Evolutionary conservation across 2,329 filamentous ascomycete species (phyloP), one percentile per base, ranked within the genome.

Genomic region (Lecanicillium sp.): DNA sequence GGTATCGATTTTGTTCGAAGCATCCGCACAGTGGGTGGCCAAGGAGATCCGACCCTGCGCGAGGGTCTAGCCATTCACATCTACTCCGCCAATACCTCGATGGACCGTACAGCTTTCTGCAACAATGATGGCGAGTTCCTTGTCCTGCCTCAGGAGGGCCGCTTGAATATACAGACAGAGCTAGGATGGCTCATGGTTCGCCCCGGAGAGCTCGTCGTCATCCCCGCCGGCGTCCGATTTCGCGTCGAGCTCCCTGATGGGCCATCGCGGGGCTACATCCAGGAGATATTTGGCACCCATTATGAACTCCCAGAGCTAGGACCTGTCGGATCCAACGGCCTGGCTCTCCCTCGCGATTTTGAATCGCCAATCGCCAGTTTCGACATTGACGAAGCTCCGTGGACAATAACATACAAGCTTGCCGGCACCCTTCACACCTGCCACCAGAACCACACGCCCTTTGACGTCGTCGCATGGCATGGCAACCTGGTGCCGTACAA

Each of bases 381-480:
- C 44, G 70, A 78, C 25, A 55, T 69, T n/a, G 70, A 72, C n/a
- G 61, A 68, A 22, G 66, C 66, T 1, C 64, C 66, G 36, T 79
- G 79, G 67, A 64, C 67, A 15, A 63, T 84, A 2, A 61, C 81
- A 1, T 72, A 72, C 47, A 84, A 84, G 51, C 71, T 83, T 33
- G 69, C 68, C 1, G 79, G 79, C 2, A 67, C 70, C 30, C 71
- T 82, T 28, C 82, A 80, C 50, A 64, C 61, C 17, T 77, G 72
- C 39, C 68, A 66, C 17, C 81, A 85, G 52, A 65, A 64, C 17
- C 80, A 84, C 52, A 79, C 72, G 3, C 81, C 81, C 0, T 86
- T 84, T 50, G 80, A 85, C 47, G 80, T 84, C 1, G 77, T 84
- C 1, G 80, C 78, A 2, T 84, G 81, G 80, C 79, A 84, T 48